Evolutionary conservation across 306 rosid genomes (phyloP).

Genomic region (Cucurbita moschata): DNA sequence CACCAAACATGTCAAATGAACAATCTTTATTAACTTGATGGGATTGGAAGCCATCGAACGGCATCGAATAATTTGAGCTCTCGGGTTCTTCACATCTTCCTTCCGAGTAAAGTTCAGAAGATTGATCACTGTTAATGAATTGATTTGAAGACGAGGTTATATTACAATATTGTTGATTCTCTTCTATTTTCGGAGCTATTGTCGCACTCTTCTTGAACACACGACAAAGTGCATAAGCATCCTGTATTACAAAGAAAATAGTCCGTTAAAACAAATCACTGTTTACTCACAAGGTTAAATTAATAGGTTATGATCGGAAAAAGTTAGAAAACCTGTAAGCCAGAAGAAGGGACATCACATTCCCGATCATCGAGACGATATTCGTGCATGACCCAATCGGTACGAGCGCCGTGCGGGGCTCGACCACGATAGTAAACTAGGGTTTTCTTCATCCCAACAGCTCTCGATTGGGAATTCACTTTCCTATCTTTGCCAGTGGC

Average conservation of each 20-base stretch:
- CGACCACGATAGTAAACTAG: constrained; percentile 84
- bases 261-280: neutral
- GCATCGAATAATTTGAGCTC: constrained; percentile 38
- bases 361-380: constrained; percentile 81
- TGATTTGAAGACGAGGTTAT: constrained; percentile 18
- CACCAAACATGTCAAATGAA: constrained; percentile 7
- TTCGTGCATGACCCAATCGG: constrained; percentile 93
- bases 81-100: constrained; percentile 62
- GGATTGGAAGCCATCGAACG: constrained; percentile 16
- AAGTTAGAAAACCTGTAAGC: constrained; percentile 38
- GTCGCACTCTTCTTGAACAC: constrained; percentile 60
- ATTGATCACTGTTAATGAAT: constrained; percentile 46
- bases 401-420: constrained; percentile 85
- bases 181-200: constrained; percentile 41
- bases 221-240: constrained; percentile 84
- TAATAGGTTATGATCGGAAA: neutral
- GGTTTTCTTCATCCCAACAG: constrained; percentile 90
- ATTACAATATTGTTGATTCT: constrained; percentile 20
- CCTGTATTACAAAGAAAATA: constrained; percentile 21
- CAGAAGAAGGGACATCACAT: constrained; percentile 42
- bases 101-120: constrained; percentile 50
- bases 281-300: neutral
- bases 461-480: constrained; percentile 48
- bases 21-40: constrained; percentile 9
- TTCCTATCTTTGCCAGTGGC: constrained; percentile 90